A percentile compares a stretch with the other conserved stretches of the same genome.
Evolutionary conservation across 139 green algal genomes (phyloP).

Genomic region (Chlorella sp.): DNA sequence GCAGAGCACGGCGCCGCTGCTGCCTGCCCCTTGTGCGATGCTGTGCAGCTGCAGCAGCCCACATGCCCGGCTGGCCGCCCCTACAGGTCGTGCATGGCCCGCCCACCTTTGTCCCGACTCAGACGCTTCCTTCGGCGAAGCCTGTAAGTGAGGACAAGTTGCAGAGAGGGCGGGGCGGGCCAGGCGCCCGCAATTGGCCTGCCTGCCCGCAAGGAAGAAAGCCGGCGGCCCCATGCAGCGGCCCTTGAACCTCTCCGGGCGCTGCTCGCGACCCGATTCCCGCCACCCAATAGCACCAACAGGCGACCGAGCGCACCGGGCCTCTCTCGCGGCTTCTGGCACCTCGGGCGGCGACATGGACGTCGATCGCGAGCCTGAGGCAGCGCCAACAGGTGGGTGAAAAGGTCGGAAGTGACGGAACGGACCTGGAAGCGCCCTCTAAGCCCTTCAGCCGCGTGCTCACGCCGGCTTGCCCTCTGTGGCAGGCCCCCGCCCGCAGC

Average conservation of each 20-base stretch:
- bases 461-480: no score
- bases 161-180: constrained; percentile 4
- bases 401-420: no score
- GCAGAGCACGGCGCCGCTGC: no score
- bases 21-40: no score
- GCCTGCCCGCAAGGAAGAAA: not conserved
- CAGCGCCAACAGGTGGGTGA: not conserved
- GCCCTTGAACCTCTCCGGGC: no score
- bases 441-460: no score
- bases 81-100: not conserved
- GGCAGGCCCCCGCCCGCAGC: no score
- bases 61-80: not conserved
- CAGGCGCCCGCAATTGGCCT: not conserved
- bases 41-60: no score
- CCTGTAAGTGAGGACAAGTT: constrained; percentile 54
- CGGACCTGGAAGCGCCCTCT: no score
- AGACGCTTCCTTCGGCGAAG: constrained; percentile 24
- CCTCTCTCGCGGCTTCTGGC: not conserved
- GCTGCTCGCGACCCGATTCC: not conserved
- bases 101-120: constrained; percentile 53
- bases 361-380: not conserved
- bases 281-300: not conserved
- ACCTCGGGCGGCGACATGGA: not conserved
- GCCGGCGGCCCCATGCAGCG: not conserved
- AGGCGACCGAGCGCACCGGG: not conserved